phyloP scores from a whole-genome alignment of 306 rosid genomes.

The Hippophae tibetana region DNA sequence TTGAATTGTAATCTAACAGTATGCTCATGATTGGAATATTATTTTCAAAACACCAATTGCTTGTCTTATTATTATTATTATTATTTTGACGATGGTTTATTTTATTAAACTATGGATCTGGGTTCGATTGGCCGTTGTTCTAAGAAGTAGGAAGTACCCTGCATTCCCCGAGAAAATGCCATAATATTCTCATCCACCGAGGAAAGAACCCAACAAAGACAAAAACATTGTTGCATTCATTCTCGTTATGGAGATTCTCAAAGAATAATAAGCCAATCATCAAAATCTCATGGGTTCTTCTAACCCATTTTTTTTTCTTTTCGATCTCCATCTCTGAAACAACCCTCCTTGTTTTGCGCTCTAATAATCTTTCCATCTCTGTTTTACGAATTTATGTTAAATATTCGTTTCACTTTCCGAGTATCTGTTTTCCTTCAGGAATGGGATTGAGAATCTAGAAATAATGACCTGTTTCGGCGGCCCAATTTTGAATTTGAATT shows the following conservation, averaged over 20 bases:
- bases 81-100: too few species aligned
- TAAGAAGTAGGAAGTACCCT: conserved; percentile 10
- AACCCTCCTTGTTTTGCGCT: too few species aligned
- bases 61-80: too few species aligned
- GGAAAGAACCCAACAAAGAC: conserved; percentile 16
- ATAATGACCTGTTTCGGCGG: background rate
- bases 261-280: background rate
- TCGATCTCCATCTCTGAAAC: conserved; percentile 19
- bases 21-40: too few species aligned
- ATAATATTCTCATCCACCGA: conserved; percentile 29
- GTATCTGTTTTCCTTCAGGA: background rate
- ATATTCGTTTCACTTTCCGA: background rate
- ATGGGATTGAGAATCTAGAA: background rate
- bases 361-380: too few species aligned
- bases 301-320: background rate
- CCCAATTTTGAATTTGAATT: too few species aligned
- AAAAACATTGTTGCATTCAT: conserved; percentile 18
- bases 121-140: background rate
- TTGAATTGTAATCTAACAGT: too few species aligned
- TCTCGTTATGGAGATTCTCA: conserved; percentile 33
- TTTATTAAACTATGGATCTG: too few species aligned
- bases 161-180: conserved; percentile 33
- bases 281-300: background rate
- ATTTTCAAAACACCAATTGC: too few species aligned
- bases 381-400: background rate